Evolutionary conservation across 306 rosid species (phyloP).

Genomic region (Cicer pinnatifidum): DNA sequence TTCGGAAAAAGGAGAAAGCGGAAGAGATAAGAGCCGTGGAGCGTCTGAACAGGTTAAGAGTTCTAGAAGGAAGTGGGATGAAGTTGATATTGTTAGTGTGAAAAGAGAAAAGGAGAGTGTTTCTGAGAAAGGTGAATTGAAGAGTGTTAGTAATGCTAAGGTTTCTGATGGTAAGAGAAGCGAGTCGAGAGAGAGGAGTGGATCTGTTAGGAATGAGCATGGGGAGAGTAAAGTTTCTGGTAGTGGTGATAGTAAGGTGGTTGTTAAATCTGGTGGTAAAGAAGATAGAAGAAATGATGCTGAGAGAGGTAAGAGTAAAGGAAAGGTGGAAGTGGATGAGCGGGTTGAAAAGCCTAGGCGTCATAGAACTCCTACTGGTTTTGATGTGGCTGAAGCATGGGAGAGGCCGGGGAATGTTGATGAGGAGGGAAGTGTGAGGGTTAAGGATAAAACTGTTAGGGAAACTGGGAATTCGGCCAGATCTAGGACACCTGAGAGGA

Average conservation of each 20-base stretch:
- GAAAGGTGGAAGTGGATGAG: conserved; percentile 70
- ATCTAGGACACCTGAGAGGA: conserved; percentile 86
- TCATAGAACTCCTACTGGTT: conserved; percentile 58
- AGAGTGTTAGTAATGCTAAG: conserved; percentile 50
- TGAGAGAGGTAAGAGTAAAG: conserved; percentile 77
- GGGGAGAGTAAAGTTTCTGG: conserved; percentile 64
- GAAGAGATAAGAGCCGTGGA: conserved; percentile 76
- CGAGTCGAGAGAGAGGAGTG: conserved; percentile 67
- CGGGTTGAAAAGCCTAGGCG: conserved; percentile 71
- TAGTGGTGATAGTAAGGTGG: conserved; percentile 51
- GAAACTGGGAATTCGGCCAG: conserved; percentile 63
- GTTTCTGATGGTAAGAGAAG: conserved; percentile 65
- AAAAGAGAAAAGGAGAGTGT: conserved; percentile 58
- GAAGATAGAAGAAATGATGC: conserved; percentile 77
- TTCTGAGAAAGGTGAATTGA: conserved; percentile 64
- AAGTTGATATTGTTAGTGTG: conserved; percentile 57
- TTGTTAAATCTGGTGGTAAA: conserved; percentile 54
- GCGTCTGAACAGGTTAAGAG: conserved; percentile 69
- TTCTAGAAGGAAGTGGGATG: conserved; percentile 97
- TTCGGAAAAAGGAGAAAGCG: conserved; percentile 66
- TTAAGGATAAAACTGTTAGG: conserved; percentile 67
- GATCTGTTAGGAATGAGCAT: conserved; percentile 68
- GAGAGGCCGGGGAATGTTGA: conserved; percentile 67
- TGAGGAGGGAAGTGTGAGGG: conserved; percentile 62
- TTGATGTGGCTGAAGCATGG: conserved; percentile 66